Evolutionary conservation across 352 stramenopile species (phyloP), one percentile per base, ranked within the genome.

Genomic region (Phytophthora cactorum): DNA sequence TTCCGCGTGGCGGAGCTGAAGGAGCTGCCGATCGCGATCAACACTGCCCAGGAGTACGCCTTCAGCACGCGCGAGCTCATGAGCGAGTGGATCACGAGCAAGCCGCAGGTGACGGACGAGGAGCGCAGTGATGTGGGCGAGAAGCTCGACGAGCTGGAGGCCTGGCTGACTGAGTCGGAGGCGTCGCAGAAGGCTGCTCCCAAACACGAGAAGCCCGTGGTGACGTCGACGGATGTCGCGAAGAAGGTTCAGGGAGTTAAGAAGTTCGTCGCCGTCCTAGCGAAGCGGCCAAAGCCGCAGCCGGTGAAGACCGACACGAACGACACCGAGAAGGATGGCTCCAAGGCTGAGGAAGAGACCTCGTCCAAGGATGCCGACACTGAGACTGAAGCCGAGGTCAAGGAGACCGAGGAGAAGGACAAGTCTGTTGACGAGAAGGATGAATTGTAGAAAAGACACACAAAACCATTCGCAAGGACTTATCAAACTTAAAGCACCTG

Each of bases 81-180:
- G 77, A 74, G 55, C 15, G 75, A 87, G 45, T 96, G 86, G 86
- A 65, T 63, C 31, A 79, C 75, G 15, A 81, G 65, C 29, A 89
- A 89, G 71, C 88, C 88, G 39, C 85, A 93, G 59, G 84, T 98
- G 45, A 97, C 89, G n/a, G 88, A 96, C n/a, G 84, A 96, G 28
- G 95, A 98, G 75, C 88, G 90, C 34, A 74, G 72, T 28, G 91
- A 98, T 28, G 86, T 97, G 12, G 32, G 90, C n/a, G 86, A 89
- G 43, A 96, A 96, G 70, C 75, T 98, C 3, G 81, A 86, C 27
- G 86, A 95, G 54, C 78, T 96, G 31, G 78, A 88, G 45, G 79
- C 74, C 51, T 98, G 91, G 92, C 68, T 98, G 43, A 81, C 79
- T 2, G 82, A 93, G 28, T 85, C 92, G 28, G 86, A 89, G 53